Percentiles rank a stretch among this genome's conserved stretches.
These are phyloP conservation scores for Arbutus unedo DNA, from an alignment of 148 eudicot species.

Conservation along the genomic window DNA sequence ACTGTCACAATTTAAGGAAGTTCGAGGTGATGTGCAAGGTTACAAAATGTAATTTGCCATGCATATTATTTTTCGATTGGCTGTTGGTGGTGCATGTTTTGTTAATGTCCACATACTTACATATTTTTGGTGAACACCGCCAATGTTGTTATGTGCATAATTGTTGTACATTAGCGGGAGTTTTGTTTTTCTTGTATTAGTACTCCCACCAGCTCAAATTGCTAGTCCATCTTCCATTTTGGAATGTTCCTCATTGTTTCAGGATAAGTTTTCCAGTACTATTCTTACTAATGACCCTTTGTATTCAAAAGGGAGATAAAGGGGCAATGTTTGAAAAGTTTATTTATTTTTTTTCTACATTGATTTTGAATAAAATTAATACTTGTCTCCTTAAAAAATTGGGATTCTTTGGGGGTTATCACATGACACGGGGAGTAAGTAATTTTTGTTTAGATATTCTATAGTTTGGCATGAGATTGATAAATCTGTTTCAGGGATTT, in stretches of 20 bases:
- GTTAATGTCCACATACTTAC: not conserved
- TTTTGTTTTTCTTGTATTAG: not conserved
- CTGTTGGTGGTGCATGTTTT: not conserved
- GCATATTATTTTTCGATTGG: not conserved
- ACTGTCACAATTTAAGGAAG: not conserved
- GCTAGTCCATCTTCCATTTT: not conserved
- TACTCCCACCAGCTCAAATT: not conserved
- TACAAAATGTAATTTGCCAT: not conserved
- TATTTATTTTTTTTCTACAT: not conserved
- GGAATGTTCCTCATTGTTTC: not conserved
- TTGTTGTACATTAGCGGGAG: not conserved
- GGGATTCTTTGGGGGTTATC: not conserved
- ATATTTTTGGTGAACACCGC: not conserved
- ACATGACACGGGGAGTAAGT: not conserved
- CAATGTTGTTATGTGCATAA: no score
- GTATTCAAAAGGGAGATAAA: not conserved
- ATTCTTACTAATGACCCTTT: not conserved
- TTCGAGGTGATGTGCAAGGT: not conserved
- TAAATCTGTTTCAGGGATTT: conserved; percentile 30
- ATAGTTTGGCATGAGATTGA: not conserved
- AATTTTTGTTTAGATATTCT: not conserved
- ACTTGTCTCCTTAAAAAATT: not conserved
- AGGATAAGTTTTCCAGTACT: not conserved
- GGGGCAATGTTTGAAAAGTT: not conserved
- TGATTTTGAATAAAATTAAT: not conserved